Evolutionary conservation across 495 filamentous ascomycete species (phyloP), one percentile per base, ranked within the genome.

Genomic region (Aspergillus nanangensis): DNA sequence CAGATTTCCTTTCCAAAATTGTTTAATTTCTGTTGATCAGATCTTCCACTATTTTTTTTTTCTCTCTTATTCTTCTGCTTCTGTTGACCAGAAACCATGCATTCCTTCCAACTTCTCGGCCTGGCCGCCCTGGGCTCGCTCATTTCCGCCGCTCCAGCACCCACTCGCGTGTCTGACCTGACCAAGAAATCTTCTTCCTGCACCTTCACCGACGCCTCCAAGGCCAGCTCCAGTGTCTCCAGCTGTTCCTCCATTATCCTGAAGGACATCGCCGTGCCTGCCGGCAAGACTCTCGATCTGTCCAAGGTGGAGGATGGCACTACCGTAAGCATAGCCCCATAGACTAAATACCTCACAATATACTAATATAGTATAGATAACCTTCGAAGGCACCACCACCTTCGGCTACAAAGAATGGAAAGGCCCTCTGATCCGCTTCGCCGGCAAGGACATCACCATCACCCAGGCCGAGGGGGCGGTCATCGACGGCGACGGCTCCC

Each of bases 391-490:
- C 15, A 70, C 61, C 33, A 78, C 75, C 4, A 74, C 68, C 25
- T 79, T 74, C 44, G 75, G 69, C 36, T 78, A 80, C 54, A 55
- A 73, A 38, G 74, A 77, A 53, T 79, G 76, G 76, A 47, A 51
- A 11, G 76, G 75, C n/a, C 73, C 75, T 5, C 60, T 79, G 11
- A 58, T 79, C 53, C 61, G 65, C 33, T 53, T 79, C 37, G 60
- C 56, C 20, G 76, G 76, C 18, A 69, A 56, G 38, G 50, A 58
- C 36, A 71, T 78, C 51, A 69, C 66, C 24, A 58, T 79, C 25
- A 57, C 46, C 18, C 72, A 70, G 25, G 63, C 62, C 18, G 45
- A 51, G 20, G 70, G 65, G 21, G 55, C 59, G 24, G 51, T 69
- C 19, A 61, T 79, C 42, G 65, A 79, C 55, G 69, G 70, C 19